phyloP scores from a whole-genome alignment of 495 filamentous ascomycete species.

The Aspergillus cavernicola region DNA sequence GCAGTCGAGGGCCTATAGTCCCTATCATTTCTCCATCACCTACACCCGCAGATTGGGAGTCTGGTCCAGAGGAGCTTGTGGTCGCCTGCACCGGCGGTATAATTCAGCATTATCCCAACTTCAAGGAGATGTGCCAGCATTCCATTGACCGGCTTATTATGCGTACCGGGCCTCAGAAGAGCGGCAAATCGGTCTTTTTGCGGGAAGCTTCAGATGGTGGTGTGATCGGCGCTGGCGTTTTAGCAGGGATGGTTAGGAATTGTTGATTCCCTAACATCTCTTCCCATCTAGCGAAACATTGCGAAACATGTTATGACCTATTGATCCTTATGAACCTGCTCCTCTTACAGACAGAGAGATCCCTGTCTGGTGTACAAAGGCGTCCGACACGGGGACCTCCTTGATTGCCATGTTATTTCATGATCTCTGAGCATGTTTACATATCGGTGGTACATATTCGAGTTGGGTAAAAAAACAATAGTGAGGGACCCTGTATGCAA shows the following conservation, averaged over 20 bases:
- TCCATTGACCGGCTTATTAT: constrained; percentile 63
- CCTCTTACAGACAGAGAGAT: background rate
- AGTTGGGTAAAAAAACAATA: background rate
- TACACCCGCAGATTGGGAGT: constrained; percentile 41
- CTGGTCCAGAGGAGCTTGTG: constrained; percentile 58
- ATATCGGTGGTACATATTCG: constrained; percentile 1
- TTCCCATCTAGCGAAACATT: background rate
- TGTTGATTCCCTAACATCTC: constrained; percentile 14
- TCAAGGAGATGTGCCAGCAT: constrained; percentile 62
- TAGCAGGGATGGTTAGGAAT: constrained; percentile 56
- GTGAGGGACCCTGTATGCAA: background rate
- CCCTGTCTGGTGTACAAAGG: background rate
- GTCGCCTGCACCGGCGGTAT: constrained; percentile 78
- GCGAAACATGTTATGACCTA: too few species aligned
- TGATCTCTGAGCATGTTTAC: background rate
- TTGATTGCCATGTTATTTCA: background rate
- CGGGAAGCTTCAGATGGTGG: constrained; percentile 71
- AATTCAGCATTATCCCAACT: constrained; percentile 72
- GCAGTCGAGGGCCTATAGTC: constrained; percentile 37
- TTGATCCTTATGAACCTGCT: background rate
- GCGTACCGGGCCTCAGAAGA: constrained; percentile 49
- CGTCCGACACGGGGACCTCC: background rate
- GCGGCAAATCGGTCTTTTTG: constrained; percentile 59
- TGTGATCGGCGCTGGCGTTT: constrained; percentile 70
- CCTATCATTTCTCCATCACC: constrained; percentile 38